Conservation (phyloP, 2,329 filamentous ascomycete species). For the Venturia oleaginea region DNA sequence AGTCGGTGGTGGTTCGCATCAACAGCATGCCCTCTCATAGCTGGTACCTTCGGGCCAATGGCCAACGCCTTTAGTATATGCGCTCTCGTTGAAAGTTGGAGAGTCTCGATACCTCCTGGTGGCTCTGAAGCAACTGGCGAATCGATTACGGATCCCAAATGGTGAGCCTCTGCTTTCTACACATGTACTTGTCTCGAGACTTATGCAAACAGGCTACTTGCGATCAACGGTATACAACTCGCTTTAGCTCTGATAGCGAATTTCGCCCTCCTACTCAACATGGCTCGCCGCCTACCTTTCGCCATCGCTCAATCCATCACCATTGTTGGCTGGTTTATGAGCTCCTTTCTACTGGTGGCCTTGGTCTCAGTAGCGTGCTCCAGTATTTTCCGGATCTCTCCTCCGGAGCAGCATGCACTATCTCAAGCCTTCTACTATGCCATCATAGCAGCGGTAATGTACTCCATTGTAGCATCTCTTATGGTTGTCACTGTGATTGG, state of each 20-base stretch:
- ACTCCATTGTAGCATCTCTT: slow-evolving; percentile 46
- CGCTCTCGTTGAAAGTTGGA: slow-evolving; percentile 48
- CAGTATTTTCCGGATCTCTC: slow-evolving; percentile 35
- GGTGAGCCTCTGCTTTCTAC: slow-evolving; percentile 29
- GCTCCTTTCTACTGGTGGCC: slow-evolving; percentile 45
- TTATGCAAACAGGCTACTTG: slow-evolving; percentile 34
- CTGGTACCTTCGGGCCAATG: slow-evolving; percentile 46
- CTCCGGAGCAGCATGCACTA: slow-evolving; percentile 36
- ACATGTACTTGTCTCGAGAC: neutral
- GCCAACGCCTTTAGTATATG: slow-evolving; percentile 47
- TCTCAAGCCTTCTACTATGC: slow-evolving; percentile 52
- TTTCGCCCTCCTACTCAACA: slow-evolving; percentile 47
- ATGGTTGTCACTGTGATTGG: slow-evolving; percentile 49
- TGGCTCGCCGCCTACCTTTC: slow-evolving; percentile 48
- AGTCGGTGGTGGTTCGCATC: slow-evolving; percentile 54
- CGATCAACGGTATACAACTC: slow-evolving; percentile 48
- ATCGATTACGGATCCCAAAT: slow-evolving; percentile 44
- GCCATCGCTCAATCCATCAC: slow-evolving; percentile 50
- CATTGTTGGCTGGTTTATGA: slow-evolving; percentile 49
- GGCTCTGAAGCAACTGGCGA: slow-evolving; percentile 35
- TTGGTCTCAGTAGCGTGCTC: slow-evolving; percentile 39
- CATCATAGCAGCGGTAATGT: slow-evolving; percentile 47
- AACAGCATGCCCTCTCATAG: slow-evolving; percentile 49
- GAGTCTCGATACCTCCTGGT: slow-evolving; percentile 41
- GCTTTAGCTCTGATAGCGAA: slow-evolving; percentile 46